A percentile compares a stretch with the other conserved stretches of the same genome.
These are phyloP conservation scores for Aureobasidium pullulans DNA, from an alignment of 2,329 filamentous ascomycete species.

Conservation along the genomic window DNA sequence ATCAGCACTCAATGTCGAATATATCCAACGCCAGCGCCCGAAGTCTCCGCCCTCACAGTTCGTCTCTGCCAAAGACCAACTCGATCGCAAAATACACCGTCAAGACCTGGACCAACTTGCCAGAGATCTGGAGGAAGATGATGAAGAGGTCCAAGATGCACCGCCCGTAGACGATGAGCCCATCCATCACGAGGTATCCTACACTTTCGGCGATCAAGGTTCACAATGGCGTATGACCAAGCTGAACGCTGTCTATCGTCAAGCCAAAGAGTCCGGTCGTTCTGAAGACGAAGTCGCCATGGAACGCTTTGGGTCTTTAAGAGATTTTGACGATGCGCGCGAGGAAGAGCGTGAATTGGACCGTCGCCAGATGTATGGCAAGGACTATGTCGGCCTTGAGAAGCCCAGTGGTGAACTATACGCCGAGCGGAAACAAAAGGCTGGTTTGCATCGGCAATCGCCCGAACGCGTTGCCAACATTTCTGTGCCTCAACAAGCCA, in stretches of 20 bases:
- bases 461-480: constrained; percentile 19
- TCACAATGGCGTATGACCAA: constrained; percentile 97
- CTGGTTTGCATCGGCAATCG: constrained; percentile 41
- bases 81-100: constrained; percentile 65
- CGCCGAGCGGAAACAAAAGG: constrained; percentile 61
- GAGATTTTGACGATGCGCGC: constrained; percentile 82
- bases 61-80: constrained; percentile 47
- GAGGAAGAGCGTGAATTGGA: constrained; percentile 93
- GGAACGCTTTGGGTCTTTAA: constrained; percentile 72
- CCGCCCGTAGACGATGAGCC: constrained; percentile 42
- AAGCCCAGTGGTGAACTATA: constrained; percentile 85
- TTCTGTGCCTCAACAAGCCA: background rate
- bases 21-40: constrained; percentile 58
- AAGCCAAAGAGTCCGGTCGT: constrained; percentile 66
- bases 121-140: constrained; percentile 53
- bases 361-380: constrained; percentile 71
- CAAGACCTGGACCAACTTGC: constrained; percentile 74
- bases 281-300: constrained; percentile 73
- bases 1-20: constrained; percentile 74
- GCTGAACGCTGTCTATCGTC: constrained; percentile 74
- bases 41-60: constrained; percentile 37
- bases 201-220: constrained; percentile 81
- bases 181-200: constrained; percentile 59
- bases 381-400: constrained; percentile 75
- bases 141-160: constrained; percentile 30